Evolutionary conservation across 805 yeast species (phyloP), one percentile per base, ranked within the genome.

Genomic region (Kodamaea nitidulidarum): DNA sequence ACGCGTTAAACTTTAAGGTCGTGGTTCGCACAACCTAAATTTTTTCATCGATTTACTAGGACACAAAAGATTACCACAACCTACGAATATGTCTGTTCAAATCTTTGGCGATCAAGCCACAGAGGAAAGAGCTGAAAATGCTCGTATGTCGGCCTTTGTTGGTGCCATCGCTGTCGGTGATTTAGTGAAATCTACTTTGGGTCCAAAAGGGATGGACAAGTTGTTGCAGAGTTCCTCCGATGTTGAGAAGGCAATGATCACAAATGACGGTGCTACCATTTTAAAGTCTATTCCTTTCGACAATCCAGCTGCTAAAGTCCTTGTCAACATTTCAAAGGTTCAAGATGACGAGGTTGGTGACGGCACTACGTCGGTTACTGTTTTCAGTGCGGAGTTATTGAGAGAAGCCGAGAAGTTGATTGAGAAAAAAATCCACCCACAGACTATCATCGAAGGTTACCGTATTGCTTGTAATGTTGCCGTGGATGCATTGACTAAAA

Each of bases 131-230:
- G 98, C 93, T 32, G 98, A 93, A 65, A 90, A 91, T 65, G 98
- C 98, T 39, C 88, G 98, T 71, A 73, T 91, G 70, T 86, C 96
- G 5, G 88, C 98, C 2, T 93, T 93, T 63, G 95, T 93, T 8
- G 98, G 98, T 35, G 98, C 98, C 49, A 91, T 93, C 58, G 99
- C 98, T 29, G 98, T 93, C 25, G 99, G 98, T 38, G 98, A 93
- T 63, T 74, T 93, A 45, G 98, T 91, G 33, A 91, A 91, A 63
- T 72, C 88, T 21, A 85, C 98, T 2, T 70, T 93, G 48, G 99
- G 99, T 11, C 99, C 99, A 46, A 91, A 93, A 59, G 99, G 99
- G 47, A 91, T 93, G 98, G 99, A 93, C 63, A 93, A 93, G 61
- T 70, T 93, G 47, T 70, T 93, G 46, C 96, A 88, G 56, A 81